phyloP scores from a whole-genome alignment of 2,329 filamentous ascomycete genomes.

The Pseudogymnoascus sp. region DNA sequence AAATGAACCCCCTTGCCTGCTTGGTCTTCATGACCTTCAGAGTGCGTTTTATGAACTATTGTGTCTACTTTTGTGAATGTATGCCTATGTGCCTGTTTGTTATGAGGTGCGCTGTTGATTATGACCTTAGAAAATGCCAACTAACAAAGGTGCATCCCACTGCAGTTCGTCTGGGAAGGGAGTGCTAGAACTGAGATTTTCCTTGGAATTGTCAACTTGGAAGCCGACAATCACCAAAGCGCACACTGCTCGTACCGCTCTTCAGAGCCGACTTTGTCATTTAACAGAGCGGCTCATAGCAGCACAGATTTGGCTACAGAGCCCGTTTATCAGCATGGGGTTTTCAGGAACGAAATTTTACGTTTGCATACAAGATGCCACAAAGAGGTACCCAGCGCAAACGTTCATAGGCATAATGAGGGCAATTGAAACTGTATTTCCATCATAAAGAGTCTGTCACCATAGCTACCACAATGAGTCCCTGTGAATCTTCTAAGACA shows the following conservation, averaged over 20 bases:
- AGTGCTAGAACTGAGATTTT: neutral
- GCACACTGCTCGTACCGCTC: too few species aligned
- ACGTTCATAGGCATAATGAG: neutral
- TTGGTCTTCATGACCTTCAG: neutral
- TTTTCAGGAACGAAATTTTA: neutral
- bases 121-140: neutral
- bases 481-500: neutral
- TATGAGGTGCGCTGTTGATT: neutral
- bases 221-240: neutral
- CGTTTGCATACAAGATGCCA: neutral
- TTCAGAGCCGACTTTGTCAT: neutral
- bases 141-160: neutral
- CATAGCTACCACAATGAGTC: neutral
- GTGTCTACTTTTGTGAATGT: neutral
- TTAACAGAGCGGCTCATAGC: neutral
- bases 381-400: neutral
- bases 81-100: neutral
- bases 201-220: neutral
- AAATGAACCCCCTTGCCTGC: neutral
- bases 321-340: neutral
- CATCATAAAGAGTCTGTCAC: neutral
- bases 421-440: neutral
- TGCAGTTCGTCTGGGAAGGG: neutral
- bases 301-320: neutral
- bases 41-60: neutral